Evolutionary conservation across 202 grass and related monocot genomes (phyloP).

Genomic region (Panicum virgatum): DNA sequence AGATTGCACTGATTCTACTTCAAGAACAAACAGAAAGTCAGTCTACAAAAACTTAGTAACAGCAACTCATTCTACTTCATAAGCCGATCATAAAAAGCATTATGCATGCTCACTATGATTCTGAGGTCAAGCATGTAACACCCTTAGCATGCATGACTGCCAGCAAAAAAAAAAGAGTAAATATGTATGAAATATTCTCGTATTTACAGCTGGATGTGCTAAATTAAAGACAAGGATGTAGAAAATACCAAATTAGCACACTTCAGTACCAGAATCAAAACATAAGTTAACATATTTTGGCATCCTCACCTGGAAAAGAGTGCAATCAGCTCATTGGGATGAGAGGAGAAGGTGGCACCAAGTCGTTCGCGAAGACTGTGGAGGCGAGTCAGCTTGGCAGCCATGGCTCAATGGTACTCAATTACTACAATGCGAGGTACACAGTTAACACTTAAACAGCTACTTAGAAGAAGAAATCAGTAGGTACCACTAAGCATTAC

Average conservation of each 20-base stretch:
- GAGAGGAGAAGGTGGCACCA: constrained; percentile 70
- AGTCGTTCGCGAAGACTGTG: constrained; percentile 77
- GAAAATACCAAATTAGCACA: constrained; percentile 5
- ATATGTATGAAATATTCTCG: background rate
- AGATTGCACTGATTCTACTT: background rate
- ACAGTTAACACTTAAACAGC: background rate
- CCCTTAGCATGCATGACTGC: background rate
- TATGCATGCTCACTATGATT: background rate
- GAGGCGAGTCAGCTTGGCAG: constrained; percentile 73
- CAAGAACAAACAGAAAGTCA: too few species aligned
- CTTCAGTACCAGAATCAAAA: background rate
- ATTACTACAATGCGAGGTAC: constrained; percentile 35
- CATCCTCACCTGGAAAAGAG: constrained; percentile 70
- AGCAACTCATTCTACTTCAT: background rate
- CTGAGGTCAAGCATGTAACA: background rate
- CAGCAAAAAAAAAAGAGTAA: background rate
- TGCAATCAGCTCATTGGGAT: constrained; percentile 87
- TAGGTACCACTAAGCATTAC: background rate
- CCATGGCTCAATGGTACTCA: constrained; percentile 47
- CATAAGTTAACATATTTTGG: constrained; percentile 9
- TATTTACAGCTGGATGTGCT: background rate
- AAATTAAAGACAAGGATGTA: background rate
- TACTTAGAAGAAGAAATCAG: constrained; percentile 30
- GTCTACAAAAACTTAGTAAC: background rate
- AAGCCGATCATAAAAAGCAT: background rate